A percentile compares a stretch with the other conserved stretches of the same genome.
phyloP scores from a whole-genome alignment of 2,329 filamentous ascomycete genomes.

The Diaporthe sp. region DNA sequence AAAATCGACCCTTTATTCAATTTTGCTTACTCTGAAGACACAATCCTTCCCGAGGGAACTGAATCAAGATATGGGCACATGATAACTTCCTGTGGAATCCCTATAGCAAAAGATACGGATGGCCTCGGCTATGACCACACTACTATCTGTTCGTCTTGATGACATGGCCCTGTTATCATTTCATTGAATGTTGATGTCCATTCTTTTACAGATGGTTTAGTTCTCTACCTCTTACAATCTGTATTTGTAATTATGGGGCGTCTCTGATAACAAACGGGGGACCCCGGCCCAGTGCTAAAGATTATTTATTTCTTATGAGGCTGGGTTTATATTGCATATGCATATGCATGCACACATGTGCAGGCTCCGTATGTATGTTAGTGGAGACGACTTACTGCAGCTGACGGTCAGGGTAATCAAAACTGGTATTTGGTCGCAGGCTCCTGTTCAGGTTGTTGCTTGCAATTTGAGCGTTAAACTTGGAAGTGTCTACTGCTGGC shows the following conservation, averaged over 20 bases:
- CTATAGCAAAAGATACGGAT: neutral
- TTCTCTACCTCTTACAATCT: neutral
- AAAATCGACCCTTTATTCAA: neutral
- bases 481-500: no score
- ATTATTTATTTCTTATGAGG: neutral
- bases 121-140: neutral
- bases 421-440: neutral
- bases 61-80: no score
- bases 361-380: neutral
- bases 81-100: no score
- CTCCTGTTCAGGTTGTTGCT: neutral
- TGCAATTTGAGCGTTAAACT: no score
- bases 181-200: neutral
- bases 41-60: no score
- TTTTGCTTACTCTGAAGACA: neutral
- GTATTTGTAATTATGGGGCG: neutral
- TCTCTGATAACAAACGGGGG: neutral
- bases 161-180: no score
- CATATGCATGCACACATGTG: neutral
- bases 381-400: neutral
- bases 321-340: neutral
- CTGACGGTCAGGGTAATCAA: no score
- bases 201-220: neutral
- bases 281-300: neutral
- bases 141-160: neutral